These are phyloP conservation scores for Cryptococcus sp. DNA, from an alignment of 1,284 basidiomycete species.

Conservation along the genomic window DNA sequence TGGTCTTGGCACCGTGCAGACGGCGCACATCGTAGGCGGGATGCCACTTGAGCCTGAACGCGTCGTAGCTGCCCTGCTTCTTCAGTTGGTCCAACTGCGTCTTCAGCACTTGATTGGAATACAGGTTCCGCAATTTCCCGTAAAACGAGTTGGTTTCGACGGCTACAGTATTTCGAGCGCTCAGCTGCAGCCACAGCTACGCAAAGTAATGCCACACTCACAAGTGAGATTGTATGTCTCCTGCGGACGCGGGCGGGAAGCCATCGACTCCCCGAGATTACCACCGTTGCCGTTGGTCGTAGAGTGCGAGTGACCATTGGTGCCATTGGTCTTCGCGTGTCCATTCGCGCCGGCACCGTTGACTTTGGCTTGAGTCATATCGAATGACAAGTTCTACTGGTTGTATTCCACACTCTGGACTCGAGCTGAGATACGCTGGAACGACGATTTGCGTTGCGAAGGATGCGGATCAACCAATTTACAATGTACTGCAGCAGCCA, in stretches of 20 bases:
- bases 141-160: conserved; percentile 31
- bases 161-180: conserved; percentile 3
- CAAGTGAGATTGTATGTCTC: neutral
- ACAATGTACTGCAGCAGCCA: too few relatives aligned
- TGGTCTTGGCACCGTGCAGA: conserved; percentile 21
- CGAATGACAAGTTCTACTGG: neutral
- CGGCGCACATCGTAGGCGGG: conserved; percentile 32
- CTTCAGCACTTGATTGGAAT: conserved; percentile 34
- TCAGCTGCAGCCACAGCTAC: neutral
- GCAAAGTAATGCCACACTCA: neutral
- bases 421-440: too few relatives aligned
- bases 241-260: conserved; percentile 1
- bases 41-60: conserved; percentile 39
- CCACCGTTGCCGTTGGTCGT: neutral
- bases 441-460: too few relatives aligned
- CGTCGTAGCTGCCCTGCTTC: conserved; percentile 42
- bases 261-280: neutral
- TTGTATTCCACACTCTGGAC: too few relatives aligned
- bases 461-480: too few relatives aligned
- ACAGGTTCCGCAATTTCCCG: conserved; percentile 32
- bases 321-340: neutral
- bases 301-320: too few relatives aligned
- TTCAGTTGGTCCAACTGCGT: conserved; percentile 39
- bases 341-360: neutral
- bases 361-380: neutral